Evolutionary conservation across 768 basidiomycete genomes (phyloP), one percentile per base, ranked within the genome.

Genomic region (Tremella yokohamensis): DNA sequence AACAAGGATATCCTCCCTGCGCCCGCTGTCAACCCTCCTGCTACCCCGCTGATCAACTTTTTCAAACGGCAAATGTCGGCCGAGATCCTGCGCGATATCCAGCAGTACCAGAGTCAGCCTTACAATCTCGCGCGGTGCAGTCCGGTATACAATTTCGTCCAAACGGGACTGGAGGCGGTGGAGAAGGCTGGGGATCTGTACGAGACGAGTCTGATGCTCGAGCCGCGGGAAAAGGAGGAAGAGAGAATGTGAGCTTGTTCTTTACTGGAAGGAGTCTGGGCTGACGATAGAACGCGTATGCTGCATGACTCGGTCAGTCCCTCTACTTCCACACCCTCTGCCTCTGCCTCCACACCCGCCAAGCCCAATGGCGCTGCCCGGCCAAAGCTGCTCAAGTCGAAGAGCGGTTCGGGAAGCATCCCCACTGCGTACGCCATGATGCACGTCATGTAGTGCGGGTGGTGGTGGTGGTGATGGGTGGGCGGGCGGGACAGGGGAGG

Each of bases 31-130:
- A 8, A 49, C 19, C 55, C 24, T 15, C 65, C 69, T 34, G 38
- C 57, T 11, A 29, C 63, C 38, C 68, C 64, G 56, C 79, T 94
- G 62, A 86, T 98, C 78, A 97, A 98, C 79, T 98, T 98, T 79
- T 84, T 86, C 72, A 99, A 99, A 77, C 87, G 94, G 16, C 87
- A 90, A 68, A 89, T 89, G 77, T 86, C 91, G 0, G 90, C 92
- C n/a, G 93, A 96, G 72, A 89, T 98, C 66, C 90, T 99, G 67
- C 85, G 86, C 62, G 92, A 97, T 75, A 97, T 99, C 75, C 89
- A 96, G 74, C 87, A 90, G 25, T 97, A 93, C 85, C 96, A 99
- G 75, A 83, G 87, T 4, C 85, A 85, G 63, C 85, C 89, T 1
- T 98, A 91, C 80, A 92, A 94, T 76, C 84, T 94, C 62, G 81